A percentile compares a stretch with the other conserved stretches of the same genome.
Evolutionary conservation across 2,329 filamentous ascomycete species (phyloP).

Genomic region (Hymenoscyphus scutula): DNA sequence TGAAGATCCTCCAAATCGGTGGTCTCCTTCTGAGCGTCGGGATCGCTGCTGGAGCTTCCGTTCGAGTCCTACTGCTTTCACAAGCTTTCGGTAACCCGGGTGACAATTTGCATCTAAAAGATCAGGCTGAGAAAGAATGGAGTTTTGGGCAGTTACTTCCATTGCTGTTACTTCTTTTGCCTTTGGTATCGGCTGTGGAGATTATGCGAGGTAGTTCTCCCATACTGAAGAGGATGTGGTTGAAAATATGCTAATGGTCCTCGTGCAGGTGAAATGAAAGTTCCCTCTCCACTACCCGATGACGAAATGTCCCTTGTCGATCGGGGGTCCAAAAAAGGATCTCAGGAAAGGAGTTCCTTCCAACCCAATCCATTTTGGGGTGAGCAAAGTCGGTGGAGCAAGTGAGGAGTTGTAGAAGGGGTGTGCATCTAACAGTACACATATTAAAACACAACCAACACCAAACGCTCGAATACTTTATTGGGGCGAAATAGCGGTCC

Average conservation of each 20-base stretch:
- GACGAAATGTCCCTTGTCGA: conserved; percentile 40
- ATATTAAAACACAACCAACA: too few species aligned
- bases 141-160: conserved; percentile 63
- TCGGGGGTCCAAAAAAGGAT: conserved; percentile 39
- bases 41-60: conserved; percentile 57
- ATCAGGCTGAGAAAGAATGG: conserved; percentile 56
- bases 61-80: conserved; percentile 54
- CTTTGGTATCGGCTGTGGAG: conserved; percentile 58
- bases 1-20: conserved; percentile 52
- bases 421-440: too few species aligned
- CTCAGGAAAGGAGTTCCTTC: conserved; percentile 34
- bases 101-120: conserved; percentile 47
- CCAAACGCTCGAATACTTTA: too few species aligned
- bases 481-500: too few species aligned
- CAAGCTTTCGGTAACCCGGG: conserved; percentile 58
- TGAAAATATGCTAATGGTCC: neutral
- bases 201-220: conserved; percentile 49
- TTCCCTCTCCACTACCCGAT: conserved; percentile 44
- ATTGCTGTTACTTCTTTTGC: conserved; percentile 57
- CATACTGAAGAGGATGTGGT: neutral
- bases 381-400: conserved; percentile 12
- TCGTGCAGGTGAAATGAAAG: conserved; percentile 32
- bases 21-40: conserved; percentile 49
- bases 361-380: conserved; percentile 48
- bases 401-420: neutral